Evolutionary conservation across 2,329 filamentous ascomycete genomes (phyloP).

Genomic region (Trichoderma breve): DNA sequence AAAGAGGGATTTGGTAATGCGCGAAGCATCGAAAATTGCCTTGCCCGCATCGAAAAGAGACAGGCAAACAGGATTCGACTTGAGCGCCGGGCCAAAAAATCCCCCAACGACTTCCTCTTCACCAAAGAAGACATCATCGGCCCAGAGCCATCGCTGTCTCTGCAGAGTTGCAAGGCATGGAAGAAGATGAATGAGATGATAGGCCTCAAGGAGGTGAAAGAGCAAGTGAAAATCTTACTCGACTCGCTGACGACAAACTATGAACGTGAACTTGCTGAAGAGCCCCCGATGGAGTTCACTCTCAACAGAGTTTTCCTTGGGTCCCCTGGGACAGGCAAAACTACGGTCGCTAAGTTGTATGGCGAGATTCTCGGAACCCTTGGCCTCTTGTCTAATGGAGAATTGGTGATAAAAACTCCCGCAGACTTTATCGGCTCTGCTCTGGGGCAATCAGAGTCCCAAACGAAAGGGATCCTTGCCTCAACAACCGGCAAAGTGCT

Average conservation of each 20-base stretch:
- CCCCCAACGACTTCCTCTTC: conserved; percentile 57
- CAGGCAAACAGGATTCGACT: conserved; percentile 56
- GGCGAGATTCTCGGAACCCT: conserved; percentile 66
- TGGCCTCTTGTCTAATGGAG: conserved; percentile 64
- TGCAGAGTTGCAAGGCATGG: conserved; percentile 57
- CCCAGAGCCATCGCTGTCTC: conserved; percentile 56
- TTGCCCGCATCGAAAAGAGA: conserved; percentile 53
- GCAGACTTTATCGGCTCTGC: conserved; percentile 66
- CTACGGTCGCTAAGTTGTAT: conserved; percentile 71
- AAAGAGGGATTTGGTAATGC: conserved; percentile 72
- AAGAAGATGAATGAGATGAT: conserved; percentile 54
- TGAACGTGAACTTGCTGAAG: conserved; percentile 60
- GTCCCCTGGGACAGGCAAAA: conserved; percentile 73
- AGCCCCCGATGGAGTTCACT: conserved; percentile 56
- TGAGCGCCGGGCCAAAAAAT: conserved; percentile 41
- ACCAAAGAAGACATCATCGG: conserved; percentile 70
- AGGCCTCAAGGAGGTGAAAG: conserved; percentile 62
- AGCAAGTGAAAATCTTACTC: conserved; percentile 56
- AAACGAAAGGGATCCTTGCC: conserved; percentile 69
- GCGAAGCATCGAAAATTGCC: conserved; percentile 61
- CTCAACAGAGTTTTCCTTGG: conserved; percentile 71
- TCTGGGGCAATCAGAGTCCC: conserved; percentile 66
- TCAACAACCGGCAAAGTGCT: conserved; percentile 69
- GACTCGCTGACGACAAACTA: conserved; percentile 64
- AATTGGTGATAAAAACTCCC: conserved; percentile 71